Conservation (phyloP, 306 rosid genomes). For the Quercus cerris region DNA sequence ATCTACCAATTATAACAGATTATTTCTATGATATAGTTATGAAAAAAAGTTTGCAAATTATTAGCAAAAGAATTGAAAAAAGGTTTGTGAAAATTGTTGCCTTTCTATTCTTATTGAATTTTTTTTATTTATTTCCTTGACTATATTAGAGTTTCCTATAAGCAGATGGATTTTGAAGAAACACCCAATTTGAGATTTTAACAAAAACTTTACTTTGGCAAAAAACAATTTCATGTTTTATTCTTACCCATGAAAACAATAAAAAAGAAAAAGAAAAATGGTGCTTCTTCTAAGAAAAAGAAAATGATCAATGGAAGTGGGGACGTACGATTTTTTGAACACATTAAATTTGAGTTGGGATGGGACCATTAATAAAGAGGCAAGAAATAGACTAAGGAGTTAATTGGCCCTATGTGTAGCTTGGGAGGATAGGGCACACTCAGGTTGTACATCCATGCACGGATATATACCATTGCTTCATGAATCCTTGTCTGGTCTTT, state of each 20-base stretch:
- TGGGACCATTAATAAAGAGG: not conserved
- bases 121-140: too few relatives aligned
- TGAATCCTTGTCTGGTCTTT: not conserved
- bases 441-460: not conserved
- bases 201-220: too few relatives aligned
- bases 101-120: too few relatives aligned
- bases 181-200: too few relatives aligned
- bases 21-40: too few relatives aligned
- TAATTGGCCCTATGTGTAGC: slow-evolving; percentile 7
- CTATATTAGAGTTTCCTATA: too few relatives aligned
- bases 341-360: not conserved
- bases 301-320: not conserved
- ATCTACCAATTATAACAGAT: too few relatives aligned
- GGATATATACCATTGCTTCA: not conserved
- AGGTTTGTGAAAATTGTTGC: too few relatives aligned
- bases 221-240: not conserved
- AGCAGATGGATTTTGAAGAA: too few relatives aligned
- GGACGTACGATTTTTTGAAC: not conserved
- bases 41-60: too few relatives aligned
- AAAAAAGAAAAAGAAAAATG: rapidly evolving
- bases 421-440: slow-evolving; percentile 23
- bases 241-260: not conserved
- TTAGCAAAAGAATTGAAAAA: too few relatives aligned
- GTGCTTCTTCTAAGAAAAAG: not conserved
- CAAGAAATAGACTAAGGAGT: not conserved